These are phyloP conservation scores for Populus hybrid DNA, from an alignment of 441 rosid genomes.

Conservation along the genomic window DNA sequence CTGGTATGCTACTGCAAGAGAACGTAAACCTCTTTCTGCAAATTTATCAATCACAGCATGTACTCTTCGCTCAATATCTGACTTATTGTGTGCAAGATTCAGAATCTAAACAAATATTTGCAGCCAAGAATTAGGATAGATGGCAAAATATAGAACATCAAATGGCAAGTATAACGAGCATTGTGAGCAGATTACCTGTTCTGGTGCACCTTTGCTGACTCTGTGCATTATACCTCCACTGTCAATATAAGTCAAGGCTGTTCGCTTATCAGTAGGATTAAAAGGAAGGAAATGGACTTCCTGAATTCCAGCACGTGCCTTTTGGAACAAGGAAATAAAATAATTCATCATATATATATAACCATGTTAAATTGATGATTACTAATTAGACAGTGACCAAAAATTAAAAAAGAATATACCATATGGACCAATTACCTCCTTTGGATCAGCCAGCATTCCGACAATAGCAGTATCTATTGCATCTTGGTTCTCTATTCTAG, in stretches of 20 bases:
- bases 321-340: background rate
- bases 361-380: background rate
- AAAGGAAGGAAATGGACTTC: constrained; percentile 96
- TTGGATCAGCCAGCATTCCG: constrained; percentile 94
- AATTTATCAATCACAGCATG: constrained; percentile 91
- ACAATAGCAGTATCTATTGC: constrained; percentile 95
- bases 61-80: constrained; percentile 84
- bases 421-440: constrained; percentile 52
- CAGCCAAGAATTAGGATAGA: constrained; percentile 18
- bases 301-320: constrained; percentile 93
- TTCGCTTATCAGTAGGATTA: constrained; percentile 94
- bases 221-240: constrained; percentile 82
- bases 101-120: constrained; percentile 51
- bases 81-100: constrained; percentile 76
- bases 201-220: constrained; percentile 99
- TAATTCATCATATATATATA: background rate
- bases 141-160: background rate
- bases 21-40: constrained; percentile 89
- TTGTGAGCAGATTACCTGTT: constrained; percentile 57
- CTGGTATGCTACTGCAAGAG: constrained; percentile 97
- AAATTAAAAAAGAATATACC: background rate
- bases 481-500: constrained; percentile 87
- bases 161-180: background rate
- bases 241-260: constrained; percentile 83
- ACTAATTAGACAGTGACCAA: background rate